phyloP scores from a whole-genome alignment of 2,329 filamentous ascomycete genomes.

The Arthrobotrys sphaeroides region DNA sequence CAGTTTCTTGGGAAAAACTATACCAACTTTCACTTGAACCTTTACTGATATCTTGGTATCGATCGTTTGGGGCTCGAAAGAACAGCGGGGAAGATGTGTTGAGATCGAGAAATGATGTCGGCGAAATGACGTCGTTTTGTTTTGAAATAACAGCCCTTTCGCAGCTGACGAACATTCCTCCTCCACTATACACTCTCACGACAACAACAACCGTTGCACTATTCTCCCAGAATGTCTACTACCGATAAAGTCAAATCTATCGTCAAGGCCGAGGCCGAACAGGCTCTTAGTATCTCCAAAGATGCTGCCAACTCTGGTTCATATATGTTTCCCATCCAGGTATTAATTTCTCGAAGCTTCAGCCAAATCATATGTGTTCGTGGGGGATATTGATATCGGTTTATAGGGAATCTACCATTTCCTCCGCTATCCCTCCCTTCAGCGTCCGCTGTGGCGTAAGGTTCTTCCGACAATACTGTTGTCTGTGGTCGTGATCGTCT shows the following conservation, averaged over 20 bases:
- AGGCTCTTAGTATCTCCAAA: slow-evolving; percentile 71
- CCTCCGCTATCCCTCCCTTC: slow-evolving; percentile 68
- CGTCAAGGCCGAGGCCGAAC: slow-evolving; percentile 75
- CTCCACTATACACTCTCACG: neutral
- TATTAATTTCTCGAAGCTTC: slow-evolving; percentile 60
- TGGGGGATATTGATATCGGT: neutral
- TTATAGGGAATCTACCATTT: slow-evolving; percentile 71
- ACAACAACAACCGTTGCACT: neutral
- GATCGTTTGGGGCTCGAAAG: no score
- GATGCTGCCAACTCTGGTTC: slow-evolving; percentile 79
- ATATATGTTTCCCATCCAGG: slow-evolving; percentile 83
- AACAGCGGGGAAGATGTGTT: no score
- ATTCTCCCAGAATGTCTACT: slow-evolving; percentile 52
- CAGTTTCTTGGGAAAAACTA: no score
- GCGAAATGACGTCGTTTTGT: slow-evolving; percentile 24
- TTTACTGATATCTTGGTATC: no score
- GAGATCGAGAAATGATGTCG: neutral
- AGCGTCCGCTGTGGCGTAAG: slow-evolving; percentile 69
- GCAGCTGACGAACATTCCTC: no score
- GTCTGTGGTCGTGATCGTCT: slow-evolving; percentile 74
- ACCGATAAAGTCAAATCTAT: slow-evolving; percentile 68
- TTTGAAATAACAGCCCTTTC: neutral
- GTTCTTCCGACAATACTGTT: slow-evolving; percentile 69
- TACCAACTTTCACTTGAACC: no score
- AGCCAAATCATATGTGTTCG: no score